phyloP scores from a whole-genome alignment of 805 yeast species.

The Saccharomyces mikatae region DNA sequence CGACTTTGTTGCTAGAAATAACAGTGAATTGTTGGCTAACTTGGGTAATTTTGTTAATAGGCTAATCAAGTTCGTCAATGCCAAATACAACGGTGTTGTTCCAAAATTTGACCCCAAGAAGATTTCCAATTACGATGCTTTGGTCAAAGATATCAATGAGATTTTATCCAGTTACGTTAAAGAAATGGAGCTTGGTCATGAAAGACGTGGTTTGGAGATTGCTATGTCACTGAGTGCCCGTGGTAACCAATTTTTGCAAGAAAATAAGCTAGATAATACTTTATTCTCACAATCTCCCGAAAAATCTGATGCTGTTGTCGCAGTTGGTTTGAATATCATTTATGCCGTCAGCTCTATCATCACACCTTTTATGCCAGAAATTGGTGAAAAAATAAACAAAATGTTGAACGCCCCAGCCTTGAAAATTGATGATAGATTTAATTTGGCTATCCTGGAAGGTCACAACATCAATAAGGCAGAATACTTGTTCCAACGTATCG shows the following conservation, averaged over 20 bases:
- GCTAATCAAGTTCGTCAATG: slow-evolving; percentile 77
- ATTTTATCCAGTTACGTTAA: slow-evolving; percentile 55
- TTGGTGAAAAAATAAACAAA: slow-evolving; percentile 57
- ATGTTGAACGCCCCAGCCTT: slow-evolving; percentile 79
- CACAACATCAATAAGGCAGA: slow-evolving; percentile 88
- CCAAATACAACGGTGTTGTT: slow-evolving; percentile 86
- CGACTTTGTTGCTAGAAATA: slow-evolving; percentile 89
- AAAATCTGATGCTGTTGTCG: slow-evolving; percentile 85
- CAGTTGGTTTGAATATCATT: slow-evolving; percentile 80
- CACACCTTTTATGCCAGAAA: slow-evolving; percentile 86
- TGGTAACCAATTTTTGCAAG: slow-evolving; percentile 94
- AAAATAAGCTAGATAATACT: slow-evolving; percentile 86
- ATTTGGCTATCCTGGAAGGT: slow-evolving; percentile 60
- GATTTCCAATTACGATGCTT: slow-evolving; percentile 39
- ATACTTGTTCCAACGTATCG: slow-evolving; percentile 87
- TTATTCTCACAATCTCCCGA: slow-evolving; percentile 68
- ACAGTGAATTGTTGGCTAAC: slow-evolving; percentile 88
- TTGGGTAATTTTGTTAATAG: slow-evolving; percentile 96
- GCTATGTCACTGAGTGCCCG: slow-evolving; percentile 89
- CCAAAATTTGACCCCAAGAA: slow-evolving; percentile 52
- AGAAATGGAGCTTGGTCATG: slow-evolving; percentile 69
- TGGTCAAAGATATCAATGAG: slow-evolving; percentile 50
- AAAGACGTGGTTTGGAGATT: slow-evolving; percentile 82
- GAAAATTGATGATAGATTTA: slow-evolving; percentile 68
- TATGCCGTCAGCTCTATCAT: slow-evolving; percentile 78